phyloP scores from a whole-genome alignment of 768 basidiomycete species.

The Infundibulicybe gibba region DNA sequence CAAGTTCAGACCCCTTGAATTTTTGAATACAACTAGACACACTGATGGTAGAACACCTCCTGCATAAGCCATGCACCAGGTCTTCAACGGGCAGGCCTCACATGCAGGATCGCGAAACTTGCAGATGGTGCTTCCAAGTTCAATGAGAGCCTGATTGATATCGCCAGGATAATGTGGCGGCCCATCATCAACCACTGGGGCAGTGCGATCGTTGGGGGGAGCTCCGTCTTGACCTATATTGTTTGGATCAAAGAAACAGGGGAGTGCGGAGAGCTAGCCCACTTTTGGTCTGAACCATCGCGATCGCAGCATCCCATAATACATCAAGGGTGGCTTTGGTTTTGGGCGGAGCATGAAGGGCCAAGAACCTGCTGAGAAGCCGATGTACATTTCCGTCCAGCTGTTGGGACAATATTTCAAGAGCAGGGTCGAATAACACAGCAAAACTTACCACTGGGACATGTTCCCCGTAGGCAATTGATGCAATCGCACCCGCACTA shows the following conservation, averaged over 20 bases:
- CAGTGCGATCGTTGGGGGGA: slow-evolving; percentile 9
- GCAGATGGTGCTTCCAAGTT: slow-evolving; percentile 92
- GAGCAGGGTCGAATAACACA: neutral
- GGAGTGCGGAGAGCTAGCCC: neutral
- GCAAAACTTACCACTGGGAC: slow-evolving; percentile 72
- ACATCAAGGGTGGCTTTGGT: slow-evolving; percentile 72
- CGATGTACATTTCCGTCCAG: slow-evolving; percentile 90
- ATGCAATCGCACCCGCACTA: slow-evolving; percentile 80
- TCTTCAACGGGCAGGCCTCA: slow-evolving; percentile 61
- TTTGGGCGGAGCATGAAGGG: slow-evolving; percentile 80
- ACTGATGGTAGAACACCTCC: neutral
- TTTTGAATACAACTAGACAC: too few relatives aligned
- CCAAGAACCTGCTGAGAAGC: slow-evolving; percentile 78
- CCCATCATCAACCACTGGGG: neutral
- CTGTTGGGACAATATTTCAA: slow-evolving; percentile 30
- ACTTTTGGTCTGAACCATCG: slow-evolving; percentile 49
- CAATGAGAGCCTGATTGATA: slow-evolving; percentile 91
- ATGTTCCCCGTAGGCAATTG: slow-evolving; percentile 83
- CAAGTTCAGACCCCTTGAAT: neutral
- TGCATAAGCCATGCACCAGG: slow-evolving; percentile 65
- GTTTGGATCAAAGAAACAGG: neutral
- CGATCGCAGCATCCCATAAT: slow-evolving; percentile 77
- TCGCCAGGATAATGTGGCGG: slow-evolving; percentile 60
- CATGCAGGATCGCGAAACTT: slow-evolving; percentile 82
- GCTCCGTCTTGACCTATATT: neutral